Evolutionary conservation across 164 flowering plant species (phyloP).

Genomic region (Berberis vulgaris): DNA sequence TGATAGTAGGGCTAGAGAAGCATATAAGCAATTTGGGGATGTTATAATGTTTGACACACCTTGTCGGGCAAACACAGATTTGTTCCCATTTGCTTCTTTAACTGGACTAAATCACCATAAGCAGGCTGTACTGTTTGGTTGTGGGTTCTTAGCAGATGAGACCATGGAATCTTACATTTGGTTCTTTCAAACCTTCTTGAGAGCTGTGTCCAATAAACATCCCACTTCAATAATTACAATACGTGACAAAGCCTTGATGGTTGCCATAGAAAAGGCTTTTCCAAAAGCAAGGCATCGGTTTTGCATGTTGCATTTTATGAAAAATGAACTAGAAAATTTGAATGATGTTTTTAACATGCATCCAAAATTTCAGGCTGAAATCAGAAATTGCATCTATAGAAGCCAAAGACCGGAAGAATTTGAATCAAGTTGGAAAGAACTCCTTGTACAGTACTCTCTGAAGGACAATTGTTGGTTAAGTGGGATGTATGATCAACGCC

Average conservation of each 20-base stretch:
- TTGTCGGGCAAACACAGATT: constrained; percentile 10
- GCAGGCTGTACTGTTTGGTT: constrained; percentile 11
- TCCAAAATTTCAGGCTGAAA: constrained; percentile 6
- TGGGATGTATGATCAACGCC: too few species aligned
- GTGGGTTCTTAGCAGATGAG: constrained; percentile 13
- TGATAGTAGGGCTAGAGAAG: constrained; percentile 11
- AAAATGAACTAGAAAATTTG: constrained; percentile 10
- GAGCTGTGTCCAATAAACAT: constrained; percentile 6
- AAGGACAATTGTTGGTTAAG: too few species aligned
- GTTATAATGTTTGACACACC: constrained; percentile 10
- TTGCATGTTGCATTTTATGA: constrained; percentile 10
- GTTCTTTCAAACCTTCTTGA: constrained; percentile 12
- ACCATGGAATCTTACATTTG: constrained; percentile 11
- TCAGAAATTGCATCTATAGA: constrained; percentile 8
- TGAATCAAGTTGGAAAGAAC: constrained; percentile 1
- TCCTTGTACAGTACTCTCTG: too few species aligned
- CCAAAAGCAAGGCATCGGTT: constrained; percentile 12
- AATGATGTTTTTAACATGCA: constrained; percentile 8
- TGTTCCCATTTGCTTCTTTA: constrained; percentile 12
- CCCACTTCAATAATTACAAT: constrained; percentile 10
- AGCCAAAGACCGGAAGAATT: background rate
- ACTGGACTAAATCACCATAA: constrained; percentile 12
- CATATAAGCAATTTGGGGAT: constrained; percentile 14
- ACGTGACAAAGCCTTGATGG: constrained; percentile 9
- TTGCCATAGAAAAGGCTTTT: constrained; percentile 11